These are phyloP conservation scores for Exophiala oligosperma DNA, from an alignment of 2,329 filamentous ascomycete genomes.

Conservation along the genomic window DNA sequence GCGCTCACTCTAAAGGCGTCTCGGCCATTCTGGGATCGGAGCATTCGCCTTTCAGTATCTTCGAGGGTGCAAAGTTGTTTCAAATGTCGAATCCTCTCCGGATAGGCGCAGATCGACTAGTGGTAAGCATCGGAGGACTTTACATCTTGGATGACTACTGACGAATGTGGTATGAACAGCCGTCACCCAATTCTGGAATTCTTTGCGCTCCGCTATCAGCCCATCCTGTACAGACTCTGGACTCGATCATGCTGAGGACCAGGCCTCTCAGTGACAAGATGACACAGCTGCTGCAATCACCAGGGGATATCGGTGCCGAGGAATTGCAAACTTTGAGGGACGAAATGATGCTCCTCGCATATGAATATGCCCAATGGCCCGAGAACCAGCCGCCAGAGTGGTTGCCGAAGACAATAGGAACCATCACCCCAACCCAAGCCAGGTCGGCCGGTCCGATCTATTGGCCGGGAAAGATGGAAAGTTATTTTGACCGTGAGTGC, in stretches of 20 bases:
- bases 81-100: slow-evolving; percentile 1
- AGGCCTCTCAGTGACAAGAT: background rate
- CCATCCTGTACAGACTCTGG: background rate
- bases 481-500: background rate
- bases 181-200: background rate
- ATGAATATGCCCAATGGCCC: background rate
- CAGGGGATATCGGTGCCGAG: background rate
- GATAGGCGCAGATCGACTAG: background rate
- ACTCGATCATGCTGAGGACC: background rate
- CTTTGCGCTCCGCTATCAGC: background rate
- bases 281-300: background rate
- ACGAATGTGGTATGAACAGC: background rate
- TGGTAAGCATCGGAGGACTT: background rate
- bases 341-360: background rate
- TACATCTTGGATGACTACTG: background rate
- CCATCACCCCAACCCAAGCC: background rate
- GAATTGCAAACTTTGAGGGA: background rate
- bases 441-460: background rate
- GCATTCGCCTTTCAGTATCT: background rate
- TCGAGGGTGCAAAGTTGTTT: background rate
- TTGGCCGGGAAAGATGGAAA: background rate
- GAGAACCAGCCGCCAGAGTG: background rate
- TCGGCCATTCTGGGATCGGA: background rate
- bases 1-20: background rate
- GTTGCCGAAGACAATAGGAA: background rate